Conservation (phyloP, 208 protist species). For the Leishmania tarentolae region DNA sequence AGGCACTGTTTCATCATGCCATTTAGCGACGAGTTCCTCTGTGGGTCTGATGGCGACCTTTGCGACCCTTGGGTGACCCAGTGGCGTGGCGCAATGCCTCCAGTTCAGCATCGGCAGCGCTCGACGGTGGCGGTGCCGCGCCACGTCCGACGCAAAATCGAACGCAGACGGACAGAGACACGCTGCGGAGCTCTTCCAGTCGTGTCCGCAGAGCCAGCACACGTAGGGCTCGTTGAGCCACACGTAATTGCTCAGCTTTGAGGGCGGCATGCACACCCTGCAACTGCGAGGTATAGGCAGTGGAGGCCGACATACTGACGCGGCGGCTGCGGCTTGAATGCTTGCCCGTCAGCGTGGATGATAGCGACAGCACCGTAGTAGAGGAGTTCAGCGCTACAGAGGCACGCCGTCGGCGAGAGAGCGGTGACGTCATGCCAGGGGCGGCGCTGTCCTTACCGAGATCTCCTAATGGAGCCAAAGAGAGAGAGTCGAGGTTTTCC, state of each 20-base stretch:
- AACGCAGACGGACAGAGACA: constrained; percentile 31
- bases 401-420: neutral
- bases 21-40: constrained; percentile 16
- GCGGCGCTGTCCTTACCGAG: neutral
- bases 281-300: neutral
- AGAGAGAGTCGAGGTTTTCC: neutral
- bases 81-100: constrained; percentile 20
- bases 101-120: constrained; percentile 26
- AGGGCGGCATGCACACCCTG: constrained; percentile 12
- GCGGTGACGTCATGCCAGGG: neutral
- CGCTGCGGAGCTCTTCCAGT: constrained; percentile 26
- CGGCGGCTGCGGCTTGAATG: constrained; percentile 14
- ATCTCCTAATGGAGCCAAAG: neutral
- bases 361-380: neutral
- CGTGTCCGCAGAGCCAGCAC: constrained; percentile 34
- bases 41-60: constrained; percentile 14
- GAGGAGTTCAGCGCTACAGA: neutral
- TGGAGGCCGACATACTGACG: constrained; percentile 3
- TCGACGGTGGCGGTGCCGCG: constrained; percentile 21
- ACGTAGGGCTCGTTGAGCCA: constrained; percentile 33
- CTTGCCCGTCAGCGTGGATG: constrained; percentile 5
- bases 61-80: constrained; percentile 7
- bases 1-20: neutral
- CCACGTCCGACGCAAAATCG: constrained; percentile 54
- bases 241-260: constrained; percentile 14